These are phyloP conservation scores for Astrephomene gubernaculifera DNA, from an alignment of 139 green algal species.

Conservation along the genomic window DNA sequence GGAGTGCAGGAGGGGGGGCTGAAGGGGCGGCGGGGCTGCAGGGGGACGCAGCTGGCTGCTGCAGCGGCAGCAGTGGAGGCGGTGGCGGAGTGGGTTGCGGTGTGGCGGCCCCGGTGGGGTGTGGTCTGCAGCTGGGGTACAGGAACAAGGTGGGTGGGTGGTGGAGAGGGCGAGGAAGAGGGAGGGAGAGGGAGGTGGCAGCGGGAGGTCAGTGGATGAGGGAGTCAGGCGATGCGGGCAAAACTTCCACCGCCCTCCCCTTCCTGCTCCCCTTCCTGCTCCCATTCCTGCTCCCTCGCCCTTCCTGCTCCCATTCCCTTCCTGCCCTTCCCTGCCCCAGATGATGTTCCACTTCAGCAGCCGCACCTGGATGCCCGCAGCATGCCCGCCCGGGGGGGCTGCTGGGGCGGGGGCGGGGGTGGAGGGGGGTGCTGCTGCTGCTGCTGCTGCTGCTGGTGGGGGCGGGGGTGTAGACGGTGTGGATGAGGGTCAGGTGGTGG, in stretches of 20 bases:
- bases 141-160: conserved; percentile 84
- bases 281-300: neutral
- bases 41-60: too few species aligned
- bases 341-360: conserved; percentile 64
- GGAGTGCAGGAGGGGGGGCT: too few species aligned
- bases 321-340: neutral
- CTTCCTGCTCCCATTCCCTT: neutral
- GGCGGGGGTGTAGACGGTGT: too few species aligned
- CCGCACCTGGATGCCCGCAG: conserved; percentile 48
- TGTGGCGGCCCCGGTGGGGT: neutral
- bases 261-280: neutral
- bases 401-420: too few species aligned
- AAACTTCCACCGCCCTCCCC: neutral
- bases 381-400: too few species aligned
- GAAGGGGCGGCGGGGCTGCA: too few species aligned
- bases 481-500: too few species aligned
- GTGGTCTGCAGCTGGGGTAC: conserved; percentile 66
- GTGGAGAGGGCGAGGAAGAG: neutral
- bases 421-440: too few species aligned
- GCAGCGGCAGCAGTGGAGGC: neutral
- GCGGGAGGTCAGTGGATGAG: neutral
- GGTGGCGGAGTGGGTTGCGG: neutral
- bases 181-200: neutral
- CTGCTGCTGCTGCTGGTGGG: too few species aligned
- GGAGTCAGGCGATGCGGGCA: neutral